Evolutionary conservation across 352 stramenopile species (phyloP).

Genomic region (Phytophthora constricta): DNA sequence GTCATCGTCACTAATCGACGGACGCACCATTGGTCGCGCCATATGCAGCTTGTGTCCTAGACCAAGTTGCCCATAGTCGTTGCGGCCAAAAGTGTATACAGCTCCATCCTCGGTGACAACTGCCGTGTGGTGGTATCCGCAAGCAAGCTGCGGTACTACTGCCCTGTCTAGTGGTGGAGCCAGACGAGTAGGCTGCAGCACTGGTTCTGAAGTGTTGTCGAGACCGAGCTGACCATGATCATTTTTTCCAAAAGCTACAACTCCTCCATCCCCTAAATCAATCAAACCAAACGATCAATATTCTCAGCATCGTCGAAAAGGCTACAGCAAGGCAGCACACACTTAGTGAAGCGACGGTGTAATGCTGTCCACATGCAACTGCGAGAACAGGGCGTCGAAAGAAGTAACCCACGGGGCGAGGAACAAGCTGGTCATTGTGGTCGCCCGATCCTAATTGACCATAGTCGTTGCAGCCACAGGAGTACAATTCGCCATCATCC

Average conservation of each 20-base stretch:
- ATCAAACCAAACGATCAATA: constrained; percentile 1
- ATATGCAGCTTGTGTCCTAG: constrained; percentile 86
- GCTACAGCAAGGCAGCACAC: constrained; percentile 17
- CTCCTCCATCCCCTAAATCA: constrained; percentile 50
- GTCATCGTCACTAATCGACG: not conserved
- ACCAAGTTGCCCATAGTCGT: constrained; percentile 94
- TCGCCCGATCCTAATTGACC: constrained; percentile 88
- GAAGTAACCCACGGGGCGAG: constrained; percentile 62
- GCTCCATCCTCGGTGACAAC: constrained; percentile 67
- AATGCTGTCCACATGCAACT: constrained; percentile 91
- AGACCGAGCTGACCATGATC: constrained; percentile 92
- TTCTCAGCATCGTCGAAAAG: not conserved
- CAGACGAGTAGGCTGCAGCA: constrained; percentile 57
- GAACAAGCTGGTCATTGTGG: constrained; percentile 69
- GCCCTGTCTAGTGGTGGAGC: constrained; percentile 63
- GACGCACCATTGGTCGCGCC: constrained; percentile 55
- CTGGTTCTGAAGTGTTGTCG: constrained; percentile 49
- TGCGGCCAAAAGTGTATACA: constrained; percentile 91
- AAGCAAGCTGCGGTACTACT: constrained; percentile 79
- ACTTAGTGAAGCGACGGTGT: constrained; percentile 80
- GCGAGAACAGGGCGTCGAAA: constrained; percentile 54
- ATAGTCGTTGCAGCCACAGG: constrained; percentile 94
- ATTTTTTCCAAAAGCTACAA: constrained; percentile 93
- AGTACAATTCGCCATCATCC: constrained; percentile 78
- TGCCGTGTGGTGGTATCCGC: constrained; percentile 93